These are phyloP conservation scores for Favolaschia claudopus DNA, from an alignment of 768 basidiomycete genomes.

Conservation along the genomic window DNA sequence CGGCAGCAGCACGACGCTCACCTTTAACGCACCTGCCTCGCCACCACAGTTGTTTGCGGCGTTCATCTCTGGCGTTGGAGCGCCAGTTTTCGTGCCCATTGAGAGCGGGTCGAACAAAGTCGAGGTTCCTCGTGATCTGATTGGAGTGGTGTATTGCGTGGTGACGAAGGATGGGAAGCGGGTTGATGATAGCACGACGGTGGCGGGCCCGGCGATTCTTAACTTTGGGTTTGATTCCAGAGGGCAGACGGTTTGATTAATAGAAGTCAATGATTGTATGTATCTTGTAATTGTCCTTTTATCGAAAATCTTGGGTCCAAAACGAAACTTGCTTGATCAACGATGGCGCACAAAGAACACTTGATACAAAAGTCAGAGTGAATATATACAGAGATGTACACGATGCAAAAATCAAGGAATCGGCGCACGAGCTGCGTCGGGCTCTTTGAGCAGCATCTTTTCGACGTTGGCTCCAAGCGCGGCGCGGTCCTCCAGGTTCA, in stretches of 20 bases:
- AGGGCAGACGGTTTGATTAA: constrained; percentile 11
- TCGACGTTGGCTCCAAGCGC: constrained; percentile 70
- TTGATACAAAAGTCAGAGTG: neutral
- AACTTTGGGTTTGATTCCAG: constrained; percentile 44
- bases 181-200: constrained; percentile 53
- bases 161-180: constrained; percentile 48
- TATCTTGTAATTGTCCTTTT: too few species aligned
- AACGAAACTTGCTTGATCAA: too few species aligned
- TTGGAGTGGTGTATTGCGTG: constrained; percentile 61
- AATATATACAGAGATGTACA: neutral
- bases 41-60: constrained; percentile 48
- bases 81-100: constrained; percentile 48
- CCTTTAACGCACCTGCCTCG: constrained; percentile 26
- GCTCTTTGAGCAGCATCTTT: constrained; percentile 62
- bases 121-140: constrained; percentile 49
- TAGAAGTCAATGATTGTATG: neutral
- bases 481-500: constrained; percentile 67
- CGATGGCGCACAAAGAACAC: too few species aligned
- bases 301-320: too few species aligned
- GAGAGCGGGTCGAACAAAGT: constrained; percentile 37
- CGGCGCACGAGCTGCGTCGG: constrained; percentile 56
- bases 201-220: constrained; percentile 65
- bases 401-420: neutral
- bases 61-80: constrained; percentile 54
- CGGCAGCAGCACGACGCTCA: constrained; percentile 36